These are phyloP conservation scores for Sisymbrium altissimum DNA, from an alignment of 345 rosid species.

Conservation along the genomic window DNA sequence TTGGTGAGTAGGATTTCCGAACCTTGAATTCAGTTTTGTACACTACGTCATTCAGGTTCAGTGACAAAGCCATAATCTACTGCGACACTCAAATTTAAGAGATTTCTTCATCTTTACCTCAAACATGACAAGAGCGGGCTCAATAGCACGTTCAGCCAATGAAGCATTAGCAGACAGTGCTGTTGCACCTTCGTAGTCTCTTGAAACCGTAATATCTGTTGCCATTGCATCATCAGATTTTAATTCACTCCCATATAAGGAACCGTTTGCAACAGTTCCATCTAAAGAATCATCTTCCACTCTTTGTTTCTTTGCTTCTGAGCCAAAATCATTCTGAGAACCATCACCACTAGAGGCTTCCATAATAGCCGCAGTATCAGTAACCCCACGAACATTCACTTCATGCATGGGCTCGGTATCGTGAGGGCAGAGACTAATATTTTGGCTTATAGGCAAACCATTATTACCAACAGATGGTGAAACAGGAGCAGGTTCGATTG, in stretches of 20 bases:
- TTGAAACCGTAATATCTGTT: conserved; percentile 41
- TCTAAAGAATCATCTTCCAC: conserved; percentile 52
- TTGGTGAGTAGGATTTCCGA: conserved; percentile 12
- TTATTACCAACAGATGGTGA: conserved; percentile 39
- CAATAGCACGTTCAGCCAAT: conserved; percentile 74
- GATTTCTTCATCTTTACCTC: conserved; percentile 53
- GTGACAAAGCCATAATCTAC: conserved; percentile 6
- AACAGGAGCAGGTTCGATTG: conserved; percentile 40
- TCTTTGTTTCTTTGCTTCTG: conserved; percentile 60
- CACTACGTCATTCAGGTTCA: not conserved
- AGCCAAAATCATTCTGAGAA: conserved; percentile 51
- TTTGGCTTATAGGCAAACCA: conserved; percentile 31
- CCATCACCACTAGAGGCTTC: conserved; percentile 51
- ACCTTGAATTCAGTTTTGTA: conserved; percentile 3
- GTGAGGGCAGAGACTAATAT: conserved; percentile 36
- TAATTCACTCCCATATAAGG: conserved; percentile 42
- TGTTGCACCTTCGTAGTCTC: conserved; percentile 46
- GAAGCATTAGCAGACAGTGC: conserved; percentile 62
- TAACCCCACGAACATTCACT: conserved; percentile 43
- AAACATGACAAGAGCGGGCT: conserved; percentile 93
- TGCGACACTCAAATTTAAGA: conserved; percentile 6
- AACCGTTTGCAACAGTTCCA: conserved; percentile 43
- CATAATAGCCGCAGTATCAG: conserved; percentile 51
- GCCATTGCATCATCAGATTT: conserved; percentile 48
- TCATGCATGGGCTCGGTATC: conserved; percentile 47